A percentile compares a stretch with the other conserved stretches of the same genome.
Evolutionary conservation across 768 basidiomycete genomes (phyloP).

Genomic region (Vararia minispora): DNA sequence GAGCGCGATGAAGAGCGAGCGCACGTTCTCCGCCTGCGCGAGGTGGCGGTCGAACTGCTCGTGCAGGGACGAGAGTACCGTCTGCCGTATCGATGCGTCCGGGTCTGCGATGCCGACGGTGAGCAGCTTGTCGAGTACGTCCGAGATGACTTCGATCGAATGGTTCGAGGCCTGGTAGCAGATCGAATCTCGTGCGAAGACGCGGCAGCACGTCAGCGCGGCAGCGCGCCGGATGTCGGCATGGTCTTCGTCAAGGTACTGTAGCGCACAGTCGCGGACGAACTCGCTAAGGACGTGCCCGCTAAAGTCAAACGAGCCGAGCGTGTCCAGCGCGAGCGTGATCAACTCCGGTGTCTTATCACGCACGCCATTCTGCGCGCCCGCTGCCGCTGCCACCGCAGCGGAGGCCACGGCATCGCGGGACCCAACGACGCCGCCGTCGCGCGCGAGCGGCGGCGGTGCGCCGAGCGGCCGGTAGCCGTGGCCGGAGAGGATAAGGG

Average conservation of each 20-base stretch:
- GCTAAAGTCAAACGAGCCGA: slow-evolving; percentile 91
- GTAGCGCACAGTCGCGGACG: slow-evolving; percentile 81
- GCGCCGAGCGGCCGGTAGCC: slow-evolving; percentile 84
- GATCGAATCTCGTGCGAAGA: slow-evolving; percentile 92
- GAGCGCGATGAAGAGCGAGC: slow-evolving; percentile 91
- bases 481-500: slow-evolving; percentile 70
- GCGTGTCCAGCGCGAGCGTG: slow-evolving; percentile 73
- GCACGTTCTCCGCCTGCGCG: slow-evolving; percentile 96
- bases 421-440: slow-evolving; percentile 36
- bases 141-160: slow-evolving; percentile 93
- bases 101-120: slow-evolving; percentile 96
- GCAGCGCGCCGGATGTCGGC: slow-evolving; percentile 81
- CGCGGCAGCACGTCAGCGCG: slow-evolving; percentile 81
- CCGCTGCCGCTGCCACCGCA: slow-evolving; percentile 13
- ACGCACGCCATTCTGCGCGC: slow-evolving; percentile 7
- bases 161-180: slow-evolving; percentile 93
- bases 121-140: slow-evolving; percentile 92
- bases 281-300: slow-evolving; percentile 95
- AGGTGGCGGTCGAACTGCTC: slow-evolving; percentile 95
- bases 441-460: slow-evolving; percentile 48
- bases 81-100: slow-evolving; percentile 58
- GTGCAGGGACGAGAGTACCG: slow-evolving; percentile 79
- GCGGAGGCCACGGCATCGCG: slow-evolving; percentile 44
- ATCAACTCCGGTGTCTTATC: slow-evolving; percentile 59
- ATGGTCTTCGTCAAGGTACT: slow-evolving; percentile 90